Conservation (phyloP, 768 basidiomycete species). For the Rhodosporidiobolus odoratus region DNA sequence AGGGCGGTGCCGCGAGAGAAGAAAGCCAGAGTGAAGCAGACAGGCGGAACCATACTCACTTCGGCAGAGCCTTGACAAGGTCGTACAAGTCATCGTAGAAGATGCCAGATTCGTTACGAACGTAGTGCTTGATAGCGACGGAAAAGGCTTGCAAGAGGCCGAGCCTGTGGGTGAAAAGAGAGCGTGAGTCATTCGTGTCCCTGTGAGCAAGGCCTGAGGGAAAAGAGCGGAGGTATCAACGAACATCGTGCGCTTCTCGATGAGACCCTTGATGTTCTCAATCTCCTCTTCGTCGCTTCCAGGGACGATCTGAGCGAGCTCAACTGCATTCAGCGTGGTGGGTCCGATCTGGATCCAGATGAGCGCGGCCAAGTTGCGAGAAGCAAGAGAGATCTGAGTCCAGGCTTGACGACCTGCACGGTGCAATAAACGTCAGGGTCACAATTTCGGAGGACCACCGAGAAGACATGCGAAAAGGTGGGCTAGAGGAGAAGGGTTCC, state of each 20-base stretch:
- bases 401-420: slow-evolving; percentile 64
- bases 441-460: too few relatives aligned
- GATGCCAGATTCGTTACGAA: slow-evolving; percentile 63
- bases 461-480: not conserved
- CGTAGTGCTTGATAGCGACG: slow-evolving; percentile 48
- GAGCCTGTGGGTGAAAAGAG: not conserved
- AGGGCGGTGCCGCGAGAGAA: too few relatives aligned
- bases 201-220: not conserved
- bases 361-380: slow-evolving; percentile 58
- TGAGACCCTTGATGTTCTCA: slow-evolving; percentile 49
- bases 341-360: slow-evolving; percentile 48
- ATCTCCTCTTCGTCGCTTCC: slow-evolving; percentile 18
- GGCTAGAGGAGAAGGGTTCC: not conserved
- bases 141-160: slow-evolving; percentile 22
- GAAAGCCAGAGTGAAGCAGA: not conserved
- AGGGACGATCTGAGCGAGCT: slow-evolving; percentile 52
- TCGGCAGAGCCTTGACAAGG: slow-evolving; percentile 61
- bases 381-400: slow-evolving; percentile 58
- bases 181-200: too few relatives aligned
- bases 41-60: not conserved
- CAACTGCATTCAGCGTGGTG: not conserved
- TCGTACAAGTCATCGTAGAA: slow-evolving; percentile 72
- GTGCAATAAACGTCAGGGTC: too few relatives aligned
- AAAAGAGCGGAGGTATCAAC: not conserved
- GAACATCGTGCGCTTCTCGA: slow-evolving; percentile 68